A percentile compares a stretch with the other conserved stretches of the same genome.
These are phyloP conservation scores for Candida schatavii DNA, from an alignment of 805 yeast genomes.

Conservation along the genomic window DNA sequence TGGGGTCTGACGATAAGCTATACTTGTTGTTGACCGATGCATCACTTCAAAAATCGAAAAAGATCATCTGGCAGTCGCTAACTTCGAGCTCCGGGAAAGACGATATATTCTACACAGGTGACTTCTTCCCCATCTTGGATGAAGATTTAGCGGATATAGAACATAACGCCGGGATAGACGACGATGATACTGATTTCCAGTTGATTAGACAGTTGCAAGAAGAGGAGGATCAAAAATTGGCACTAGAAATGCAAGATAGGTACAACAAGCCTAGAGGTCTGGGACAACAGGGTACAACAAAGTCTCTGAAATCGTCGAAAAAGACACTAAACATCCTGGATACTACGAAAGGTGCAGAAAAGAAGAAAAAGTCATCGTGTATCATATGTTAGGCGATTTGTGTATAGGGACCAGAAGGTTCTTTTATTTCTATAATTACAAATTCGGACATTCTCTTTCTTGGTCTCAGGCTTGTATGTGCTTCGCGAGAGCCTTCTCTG, in stretches of 20 bases:
- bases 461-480: too few species aligned
- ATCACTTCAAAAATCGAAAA: slow-evolving; percentile 49
- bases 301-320: background rate
- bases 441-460: too few species aligned
- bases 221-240: slow-evolving; percentile 54
- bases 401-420: too few species aligned
- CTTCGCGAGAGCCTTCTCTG: too few species aligned
- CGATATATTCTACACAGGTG: slow-evolving; percentile 70
- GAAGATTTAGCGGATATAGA: slow-evolving; percentile 11
- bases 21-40: slow-evolving; percentile 72
- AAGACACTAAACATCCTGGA: too few species aligned
- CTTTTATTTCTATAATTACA: too few species aligned
- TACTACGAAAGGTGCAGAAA: too few species aligned
- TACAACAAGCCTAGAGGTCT: slow-evolving; percentile 15
- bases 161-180: slow-evolving; percentile 6
- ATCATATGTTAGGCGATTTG: too few species aligned
- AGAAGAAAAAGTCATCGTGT: too few species aligned
- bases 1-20: slow-evolving; percentile 42
- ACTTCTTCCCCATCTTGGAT: slow-evolving; percentile 48
- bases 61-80: slow-evolving; percentile 78
- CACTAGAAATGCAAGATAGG: slow-evolving; percentile 41
- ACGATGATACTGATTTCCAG: slow-evolving; percentile 21
- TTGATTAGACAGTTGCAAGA: slow-evolving; percentile 51
- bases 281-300: slow-evolving; percentile 4
- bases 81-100: slow-evolving; percentile 63